Evolutionary conservation across 2,329 filamentous ascomycete genomes (phyloP).

Genomic region (Nemania sp.): DNA sequence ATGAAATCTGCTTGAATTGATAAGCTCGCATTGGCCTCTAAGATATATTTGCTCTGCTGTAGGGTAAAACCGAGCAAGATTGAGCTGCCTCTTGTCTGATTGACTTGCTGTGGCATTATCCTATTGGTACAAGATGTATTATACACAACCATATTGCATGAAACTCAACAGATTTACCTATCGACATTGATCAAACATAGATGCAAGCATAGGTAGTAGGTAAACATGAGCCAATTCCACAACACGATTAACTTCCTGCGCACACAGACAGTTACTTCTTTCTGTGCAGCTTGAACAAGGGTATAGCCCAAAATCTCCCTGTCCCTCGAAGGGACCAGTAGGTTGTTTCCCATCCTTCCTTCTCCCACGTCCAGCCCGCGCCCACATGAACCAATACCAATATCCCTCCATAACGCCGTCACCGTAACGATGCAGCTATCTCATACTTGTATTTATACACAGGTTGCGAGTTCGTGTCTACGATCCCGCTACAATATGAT

Average conservation of each 20-base stretch:
- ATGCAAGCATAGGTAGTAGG: background rate
- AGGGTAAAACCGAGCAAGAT: no score
- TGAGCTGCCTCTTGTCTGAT: no score
- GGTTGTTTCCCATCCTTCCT: background rate
- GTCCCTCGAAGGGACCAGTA: no score
- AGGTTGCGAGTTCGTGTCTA: conserved; percentile 3
- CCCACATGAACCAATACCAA: conserved; percentile 17
- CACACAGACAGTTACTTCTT: background rate
- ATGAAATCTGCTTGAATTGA: no score
- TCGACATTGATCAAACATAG: background rate
- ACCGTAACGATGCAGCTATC: conserved; percentile 28
- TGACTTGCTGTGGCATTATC: no score
- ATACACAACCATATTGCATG: background rate
- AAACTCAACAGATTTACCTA: background rate
- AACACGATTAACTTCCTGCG: no score
- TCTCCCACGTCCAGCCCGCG: conserved; percentile 15
- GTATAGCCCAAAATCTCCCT: conserved; percentile 8
- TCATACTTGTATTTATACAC: conserved; percentile 12
- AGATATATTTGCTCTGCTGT: no score
- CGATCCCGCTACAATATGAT: conserved; percentile 4
- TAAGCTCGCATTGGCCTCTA: no score
- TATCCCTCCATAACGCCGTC: conserved; percentile 31
- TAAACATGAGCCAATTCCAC: background rate
- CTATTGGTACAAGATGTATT: no score
- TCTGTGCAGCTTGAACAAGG: conserved; percentile 3